Conservation (phyloP, 2,329 filamentous ascomycete species). For the Tolypocladium tundrense region DNA sequence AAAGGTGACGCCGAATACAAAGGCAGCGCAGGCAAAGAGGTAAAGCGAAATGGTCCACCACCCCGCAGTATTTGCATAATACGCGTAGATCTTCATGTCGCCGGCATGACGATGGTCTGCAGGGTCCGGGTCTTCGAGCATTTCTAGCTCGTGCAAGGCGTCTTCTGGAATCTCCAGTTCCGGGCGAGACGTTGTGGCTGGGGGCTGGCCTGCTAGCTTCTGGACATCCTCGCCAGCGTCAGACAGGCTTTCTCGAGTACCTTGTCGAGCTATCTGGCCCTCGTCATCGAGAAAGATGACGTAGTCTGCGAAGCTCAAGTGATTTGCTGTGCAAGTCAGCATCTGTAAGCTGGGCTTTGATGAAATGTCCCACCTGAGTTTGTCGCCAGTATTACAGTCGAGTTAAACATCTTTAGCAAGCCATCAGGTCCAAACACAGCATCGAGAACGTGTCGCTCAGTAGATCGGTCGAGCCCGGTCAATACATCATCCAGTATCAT, state of each 20-base stretch:
- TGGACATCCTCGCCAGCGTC: slow-evolving; percentile 3
- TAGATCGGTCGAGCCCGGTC: slow-evolving; percentile 24
- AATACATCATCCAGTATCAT: slow-evolving; percentile 22
- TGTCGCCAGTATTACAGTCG: slow-evolving; percentile 17
- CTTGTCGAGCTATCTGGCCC: slow-evolving; percentile 11
- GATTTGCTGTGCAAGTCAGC: slow-evolving; percentile 6
- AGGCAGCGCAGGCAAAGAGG: slow-evolving; percentile 8
- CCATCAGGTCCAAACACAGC: slow-evolving; percentile 23
- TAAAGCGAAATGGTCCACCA: slow-evolving; percentile 6
- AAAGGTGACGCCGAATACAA: slow-evolving; percentile 11
- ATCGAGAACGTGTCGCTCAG: slow-evolving; percentile 25
- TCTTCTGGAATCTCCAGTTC: slow-evolving; percentile 8
- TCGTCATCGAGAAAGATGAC: slow-evolving; percentile 13
- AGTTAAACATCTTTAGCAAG: slow-evolving; percentile 12
- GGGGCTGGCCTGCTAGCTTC: slow-evolving; percentile 1
- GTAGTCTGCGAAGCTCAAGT: slow-evolving; percentile 12
- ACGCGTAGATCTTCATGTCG: slow-evolving; percentile 8
- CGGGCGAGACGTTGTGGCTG: background rate
- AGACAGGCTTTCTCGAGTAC: slow-evolving; percentile 7
- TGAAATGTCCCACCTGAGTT: slow-evolving; percentile 10
- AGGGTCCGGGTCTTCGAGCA: slow-evolving; percentile 6
- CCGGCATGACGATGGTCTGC: slow-evolving; percentile 5
- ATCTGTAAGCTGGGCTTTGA: too few relatives aligned
- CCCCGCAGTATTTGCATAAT: slow-evolving; percentile 10
- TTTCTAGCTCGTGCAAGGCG: slow-evolving; percentile 6